phyloP scores from a whole-genome alignment of 352 stramenopile species.

The Paralagenidium karlingii region DNA sequence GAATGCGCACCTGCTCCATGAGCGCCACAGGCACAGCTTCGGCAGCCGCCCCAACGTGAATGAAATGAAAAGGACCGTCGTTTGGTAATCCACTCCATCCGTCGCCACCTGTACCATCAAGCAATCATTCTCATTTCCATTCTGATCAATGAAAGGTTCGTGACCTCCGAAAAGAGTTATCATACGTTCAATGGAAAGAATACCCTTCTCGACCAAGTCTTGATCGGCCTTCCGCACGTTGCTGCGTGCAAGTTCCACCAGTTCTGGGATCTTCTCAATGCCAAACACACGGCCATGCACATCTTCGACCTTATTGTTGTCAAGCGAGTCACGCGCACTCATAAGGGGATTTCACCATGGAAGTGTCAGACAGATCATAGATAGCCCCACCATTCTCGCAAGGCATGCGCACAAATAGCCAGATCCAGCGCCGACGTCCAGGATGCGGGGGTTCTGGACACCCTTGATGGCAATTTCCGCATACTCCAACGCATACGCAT shows the following conservation, averaged over 20 bases:
- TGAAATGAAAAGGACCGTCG: constrained; percentile 90
- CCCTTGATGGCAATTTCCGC: constrained; percentile 34
- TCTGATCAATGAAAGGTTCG: no score
- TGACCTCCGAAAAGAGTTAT: not conserved
- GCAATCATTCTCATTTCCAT: not conserved
- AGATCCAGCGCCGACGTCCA: constrained; percentile 92
- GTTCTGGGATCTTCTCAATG: constrained; percentile 83
- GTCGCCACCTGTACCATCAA: constrained; percentile 34
- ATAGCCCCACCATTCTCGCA: constrained; percentile 71
- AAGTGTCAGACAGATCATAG: no score
- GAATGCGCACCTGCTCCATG: constrained; percentile 67
- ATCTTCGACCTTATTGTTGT: constrained; percentile 7
- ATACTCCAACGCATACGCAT: constrained; percentile 74
- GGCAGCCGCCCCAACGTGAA: constrained; percentile 94
- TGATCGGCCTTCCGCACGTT: constrained; percentile 77
- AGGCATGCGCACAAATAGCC: constrained; percentile 92
- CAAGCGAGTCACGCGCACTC: not conserved
- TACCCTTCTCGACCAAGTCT: constrained; percentile 58
- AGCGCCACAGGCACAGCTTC: constrained; percentile 75
- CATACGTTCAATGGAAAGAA: constrained; percentile 38
- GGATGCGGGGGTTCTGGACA: constrained; percentile 39
- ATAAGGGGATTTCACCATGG: constrained; percentile 5
- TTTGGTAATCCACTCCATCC: constrained; percentile 87
- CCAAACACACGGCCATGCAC: constrained; percentile 58
- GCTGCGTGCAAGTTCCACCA: constrained; percentile 65